phyloP scores from a whole-genome alignment of 805 yeast species.

The Crinitomyces ghanaensis region DNA sequence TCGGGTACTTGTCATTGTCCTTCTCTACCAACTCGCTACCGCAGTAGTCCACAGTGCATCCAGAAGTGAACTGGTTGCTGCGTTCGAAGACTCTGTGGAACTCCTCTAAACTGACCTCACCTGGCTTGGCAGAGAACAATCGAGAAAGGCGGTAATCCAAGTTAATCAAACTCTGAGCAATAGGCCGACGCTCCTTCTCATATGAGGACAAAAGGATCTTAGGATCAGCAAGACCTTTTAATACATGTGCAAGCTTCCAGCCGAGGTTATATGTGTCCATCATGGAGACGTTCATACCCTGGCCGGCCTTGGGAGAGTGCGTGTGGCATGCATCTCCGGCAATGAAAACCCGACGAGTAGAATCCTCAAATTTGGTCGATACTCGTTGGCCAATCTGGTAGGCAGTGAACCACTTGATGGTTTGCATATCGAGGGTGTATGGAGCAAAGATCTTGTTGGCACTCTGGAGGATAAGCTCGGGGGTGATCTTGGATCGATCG shows the following conservation, averaged over 20 bases:
- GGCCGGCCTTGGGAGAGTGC: conserved; percentile 29
- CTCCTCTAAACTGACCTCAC: conserved; percentile 21
- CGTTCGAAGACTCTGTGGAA: conserved; percentile 22
- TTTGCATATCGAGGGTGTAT: conserved; percentile 19
- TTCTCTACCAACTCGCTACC: conserved; percentile 14
- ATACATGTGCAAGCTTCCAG: conserved; percentile 27
- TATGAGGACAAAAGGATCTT: conserved; percentile 22
- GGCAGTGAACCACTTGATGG: conserved; percentile 26
- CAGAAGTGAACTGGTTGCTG: conserved; percentile 26
- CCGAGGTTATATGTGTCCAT: conserved; percentile 25
- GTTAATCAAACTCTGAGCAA: conserved; percentile 26
- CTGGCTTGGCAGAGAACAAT: conserved; percentile 25
- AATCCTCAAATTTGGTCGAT: conserved; percentile 18
- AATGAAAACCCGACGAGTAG: conserved; percentile 23
- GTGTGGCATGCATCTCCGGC: conserved; percentile 27
- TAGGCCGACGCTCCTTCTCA: conserved; percentile 23
- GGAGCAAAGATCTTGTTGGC: conserved; percentile 20
- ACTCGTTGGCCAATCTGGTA: conserved; percentile 29
- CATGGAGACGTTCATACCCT: conserved; percentile 27
- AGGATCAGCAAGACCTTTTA: conserved; percentile 21
- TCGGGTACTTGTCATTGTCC: neutral
- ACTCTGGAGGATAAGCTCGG: conserved; percentile 22
- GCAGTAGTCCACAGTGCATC: conserved; percentile 23
- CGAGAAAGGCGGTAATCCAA: conserved; percentile 25
- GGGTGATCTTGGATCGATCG: conserved; percentile 26